These are phyloP conservation scores for Penicillium sp. DNA, from an alignment of 2,329 filamentous ascomycete species.

Conservation along the genomic window DNA sequence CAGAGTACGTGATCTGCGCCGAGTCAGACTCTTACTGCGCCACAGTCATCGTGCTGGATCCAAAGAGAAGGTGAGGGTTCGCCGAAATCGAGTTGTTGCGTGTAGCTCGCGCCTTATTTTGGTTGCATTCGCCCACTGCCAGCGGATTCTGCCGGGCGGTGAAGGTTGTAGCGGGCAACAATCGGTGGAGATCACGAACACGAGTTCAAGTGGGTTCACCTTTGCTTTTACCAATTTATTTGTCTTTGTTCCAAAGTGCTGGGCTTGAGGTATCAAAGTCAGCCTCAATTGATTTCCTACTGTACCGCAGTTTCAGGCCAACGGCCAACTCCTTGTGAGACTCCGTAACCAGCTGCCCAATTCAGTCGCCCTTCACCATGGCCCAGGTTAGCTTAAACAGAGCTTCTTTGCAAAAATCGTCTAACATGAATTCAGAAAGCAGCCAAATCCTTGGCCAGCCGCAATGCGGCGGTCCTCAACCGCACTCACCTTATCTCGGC, in stretches of 20 bases:
- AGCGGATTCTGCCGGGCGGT: constrained; percentile 26
- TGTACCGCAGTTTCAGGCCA: neutral
- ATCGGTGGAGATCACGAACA: constrained; percentile 7
- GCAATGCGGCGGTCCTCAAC: constrained; percentile 74
- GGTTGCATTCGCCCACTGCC: constrained; percentile 16
- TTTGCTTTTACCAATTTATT: neutral
- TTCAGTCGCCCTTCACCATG: constrained; percentile 15
- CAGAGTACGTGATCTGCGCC: constrained; percentile 9
- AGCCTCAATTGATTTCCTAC: neutral
- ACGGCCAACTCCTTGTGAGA: neutral
- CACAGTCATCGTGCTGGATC: constrained; percentile 6
- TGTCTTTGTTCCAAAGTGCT: neutral
- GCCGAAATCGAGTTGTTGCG: neutral
- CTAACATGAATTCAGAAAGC: constrained; percentile 43
- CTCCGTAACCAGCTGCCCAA: no score
- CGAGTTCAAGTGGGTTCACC: neutral
- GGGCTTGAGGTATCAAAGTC: neutral
- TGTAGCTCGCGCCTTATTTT: constrained; percentile 22
- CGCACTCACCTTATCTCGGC: constrained; percentile 78
- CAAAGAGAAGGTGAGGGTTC: neutral
- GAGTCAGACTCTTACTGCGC: constrained; percentile 9
- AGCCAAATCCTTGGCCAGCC: constrained; percentile 64
- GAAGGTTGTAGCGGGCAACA: constrained; percentile 24
- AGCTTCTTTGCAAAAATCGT: neutral
- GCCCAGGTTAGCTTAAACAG: constrained; percentile 24